phyloP scores from a whole-genome alignment of 2,329 filamentous ascomycete species.

The Sporothrix variecibatus region DNA sequence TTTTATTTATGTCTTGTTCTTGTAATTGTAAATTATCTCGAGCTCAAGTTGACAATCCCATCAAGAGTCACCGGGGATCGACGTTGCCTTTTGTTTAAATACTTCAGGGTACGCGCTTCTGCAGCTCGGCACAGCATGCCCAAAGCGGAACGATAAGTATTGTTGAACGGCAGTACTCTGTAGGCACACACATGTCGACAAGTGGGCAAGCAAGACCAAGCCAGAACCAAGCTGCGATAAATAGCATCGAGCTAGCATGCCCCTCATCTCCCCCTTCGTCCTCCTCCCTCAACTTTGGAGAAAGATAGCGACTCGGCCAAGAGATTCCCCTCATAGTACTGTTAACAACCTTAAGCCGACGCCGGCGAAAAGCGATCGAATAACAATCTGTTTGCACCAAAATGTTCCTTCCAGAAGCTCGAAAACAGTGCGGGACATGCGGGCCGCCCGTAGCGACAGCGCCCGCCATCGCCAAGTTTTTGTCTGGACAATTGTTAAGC shows the following conservation, averaged over 20 bases:
- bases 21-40: not conserved
- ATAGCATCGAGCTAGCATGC: not conserved
- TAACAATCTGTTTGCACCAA: not conserved
- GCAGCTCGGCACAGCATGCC: conserved; percentile 6
- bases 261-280: too few species aligned
- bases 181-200: not conserved
- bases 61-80: not conserved
- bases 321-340: not conserved
- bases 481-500: not conserved
- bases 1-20: not conserved
- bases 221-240: not conserved
- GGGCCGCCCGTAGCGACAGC: not conserved
- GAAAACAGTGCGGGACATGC: not conserved
- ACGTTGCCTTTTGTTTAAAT: not conserved
- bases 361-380: conserved; percentile 3
- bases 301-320: not conserved
- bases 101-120: not conserved
- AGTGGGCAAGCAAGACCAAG: not conserved
- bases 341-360: not conserved
- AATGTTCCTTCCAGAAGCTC: not conserved
- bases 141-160: not conserved
- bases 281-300: conserved; percentile 8
- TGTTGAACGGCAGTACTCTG: not conserved
- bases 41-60: not conserved
- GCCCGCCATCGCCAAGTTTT: not conserved